A percentile compares a stretch with the other conserved stretches of the same genome.
These are phyloP conservation scores for Trichomonas gallinae DNA, from an alignment of 208 protist species.

Conservation along the genomic window DNA sequence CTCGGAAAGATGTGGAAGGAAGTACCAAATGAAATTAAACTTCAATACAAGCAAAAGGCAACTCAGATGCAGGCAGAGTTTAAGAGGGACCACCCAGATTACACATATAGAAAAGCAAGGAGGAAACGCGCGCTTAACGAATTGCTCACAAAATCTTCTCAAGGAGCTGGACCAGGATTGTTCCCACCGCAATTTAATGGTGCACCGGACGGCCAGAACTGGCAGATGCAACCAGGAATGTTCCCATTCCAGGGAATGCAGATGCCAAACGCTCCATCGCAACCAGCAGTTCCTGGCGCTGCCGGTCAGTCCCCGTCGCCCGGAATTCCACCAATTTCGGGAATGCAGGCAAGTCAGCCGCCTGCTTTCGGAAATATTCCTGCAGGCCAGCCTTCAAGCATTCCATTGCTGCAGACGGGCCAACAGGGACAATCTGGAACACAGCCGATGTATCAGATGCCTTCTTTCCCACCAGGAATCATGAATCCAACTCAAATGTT, in stretches of 20 bases:
- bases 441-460: neutral
- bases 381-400: neutral
- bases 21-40: neutral
- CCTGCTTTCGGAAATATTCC: neutral
- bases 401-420: neutral
- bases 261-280: neutral
- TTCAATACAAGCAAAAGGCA: neutral
- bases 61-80: neutral
- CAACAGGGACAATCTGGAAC: neutral
- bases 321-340: neutral
- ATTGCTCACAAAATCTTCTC: neutral
- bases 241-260: neutral
- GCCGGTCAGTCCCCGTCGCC: neutral
- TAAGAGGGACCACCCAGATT: neutral
- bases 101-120: neutral
- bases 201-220: neutral
- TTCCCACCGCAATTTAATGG: neutral
- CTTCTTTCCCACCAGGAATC: neutral
- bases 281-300: neutral
- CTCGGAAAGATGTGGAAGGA: slow-evolving; percentile 16
- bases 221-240: neutral
- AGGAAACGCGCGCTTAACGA: neutral
- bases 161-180: neutral
- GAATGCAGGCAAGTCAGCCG: neutral
- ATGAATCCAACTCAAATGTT: neutral